phyloP scores from a whole-genome alignment of 2,329 filamentous ascomycete genomes.

The Aspergillus sojae region DNA sequence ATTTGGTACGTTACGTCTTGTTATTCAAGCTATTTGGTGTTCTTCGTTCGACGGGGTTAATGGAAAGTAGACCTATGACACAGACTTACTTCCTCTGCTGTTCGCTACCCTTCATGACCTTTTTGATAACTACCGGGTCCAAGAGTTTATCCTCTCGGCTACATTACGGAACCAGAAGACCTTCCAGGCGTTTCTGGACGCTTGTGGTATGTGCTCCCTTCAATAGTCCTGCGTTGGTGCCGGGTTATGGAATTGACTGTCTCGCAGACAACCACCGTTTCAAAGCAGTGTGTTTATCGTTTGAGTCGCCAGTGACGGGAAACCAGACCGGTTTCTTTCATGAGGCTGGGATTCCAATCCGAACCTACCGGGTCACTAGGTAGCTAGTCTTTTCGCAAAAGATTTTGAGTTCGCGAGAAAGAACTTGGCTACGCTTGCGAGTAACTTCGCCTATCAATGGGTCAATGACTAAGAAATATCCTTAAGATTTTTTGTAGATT shows the following conservation, averaged over 20 bases:
- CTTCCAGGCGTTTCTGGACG: conserved; percentile 60
- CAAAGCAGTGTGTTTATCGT: conserved; percentile 42
- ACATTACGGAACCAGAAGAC: conserved; percentile 65
- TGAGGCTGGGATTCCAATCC: conserved; percentile 41
- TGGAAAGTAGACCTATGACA: conserved; percentile 61
- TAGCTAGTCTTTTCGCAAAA: not conserved
- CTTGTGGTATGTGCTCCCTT: conserved; percentile 56
- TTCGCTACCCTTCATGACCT: conserved; percentile 59
- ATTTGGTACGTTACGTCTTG: conserved; percentile 37
- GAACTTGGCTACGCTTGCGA: not conserved
- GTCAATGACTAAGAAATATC: not conserved
- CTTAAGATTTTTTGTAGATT: not conserved
- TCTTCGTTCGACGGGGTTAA: not conserved
- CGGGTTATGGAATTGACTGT: not conserved
- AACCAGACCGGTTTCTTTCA: conserved; percentile 54
- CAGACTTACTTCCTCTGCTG: conserved; percentile 58
- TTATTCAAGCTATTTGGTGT: not conserved
- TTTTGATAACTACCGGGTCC: conserved; percentile 54
- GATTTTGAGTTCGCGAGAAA: not conserved
- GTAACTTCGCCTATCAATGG: not conserved
- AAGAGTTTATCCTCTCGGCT: conserved; percentile 61
- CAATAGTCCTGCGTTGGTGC: not conserved
- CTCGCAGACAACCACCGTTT: conserved; percentile 38
- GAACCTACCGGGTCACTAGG: conserved; percentile 37
- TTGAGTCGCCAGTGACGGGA: conserved; percentile 45